Evolutionary conservation across 108 stramenopile species (phyloP).

Genomic region (Cylindrotheca fusiformis): DNA sequence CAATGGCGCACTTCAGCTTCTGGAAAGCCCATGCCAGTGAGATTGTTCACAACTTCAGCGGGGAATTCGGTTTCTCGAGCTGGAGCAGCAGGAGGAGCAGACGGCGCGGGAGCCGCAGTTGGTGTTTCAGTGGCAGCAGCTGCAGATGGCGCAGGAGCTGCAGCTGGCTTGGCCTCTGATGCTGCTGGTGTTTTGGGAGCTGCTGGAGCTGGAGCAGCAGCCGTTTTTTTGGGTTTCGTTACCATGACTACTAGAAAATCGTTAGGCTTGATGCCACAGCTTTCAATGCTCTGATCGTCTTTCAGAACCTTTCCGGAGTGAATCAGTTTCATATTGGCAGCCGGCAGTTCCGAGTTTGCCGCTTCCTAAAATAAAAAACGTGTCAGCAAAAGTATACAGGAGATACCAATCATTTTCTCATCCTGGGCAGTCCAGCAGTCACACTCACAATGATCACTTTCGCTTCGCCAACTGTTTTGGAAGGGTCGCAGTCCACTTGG

Average conservation of each 20-base stretch:
- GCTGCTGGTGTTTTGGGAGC: constrained; percentile 45
- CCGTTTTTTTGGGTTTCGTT: constrained; percentile 86
- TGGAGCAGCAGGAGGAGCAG: constrained; percentile 43
- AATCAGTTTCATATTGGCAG: constrained; percentile 89
- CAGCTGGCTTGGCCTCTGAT: constrained; percentile 31
- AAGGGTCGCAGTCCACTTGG: constrained; percentile 69
- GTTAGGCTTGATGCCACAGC: constrained; percentile 77
- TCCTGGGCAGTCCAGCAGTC: neutral
- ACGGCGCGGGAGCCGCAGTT: constrained; percentile 34
- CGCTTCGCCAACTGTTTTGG: constrained; percentile 56
- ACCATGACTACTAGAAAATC: constrained; percentile 98
- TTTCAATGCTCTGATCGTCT: constrained; percentile 81
- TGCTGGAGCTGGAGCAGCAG: constrained; percentile 58
- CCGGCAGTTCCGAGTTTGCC: constrained; percentile 68
- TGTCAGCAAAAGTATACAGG: neutral
- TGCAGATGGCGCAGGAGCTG: constrained; percentile 32
- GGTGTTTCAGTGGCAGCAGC: constrained; percentile 33
- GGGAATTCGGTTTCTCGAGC: constrained; percentile 52
- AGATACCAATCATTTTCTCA: neutral
- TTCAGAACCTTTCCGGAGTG: constrained; percentile 96
- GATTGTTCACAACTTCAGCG: constrained; percentile 62
- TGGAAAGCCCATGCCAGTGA: constrained; percentile 85
- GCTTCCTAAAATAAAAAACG: constrained; percentile 61
- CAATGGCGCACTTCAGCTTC: constrained; percentile 85
- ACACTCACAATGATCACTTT: constrained; percentile 80